Base-by-base conservation (phyloP, 2,329 filamentous ascomycete genomes). In the Furcasterigmium furcatum region DNA sequence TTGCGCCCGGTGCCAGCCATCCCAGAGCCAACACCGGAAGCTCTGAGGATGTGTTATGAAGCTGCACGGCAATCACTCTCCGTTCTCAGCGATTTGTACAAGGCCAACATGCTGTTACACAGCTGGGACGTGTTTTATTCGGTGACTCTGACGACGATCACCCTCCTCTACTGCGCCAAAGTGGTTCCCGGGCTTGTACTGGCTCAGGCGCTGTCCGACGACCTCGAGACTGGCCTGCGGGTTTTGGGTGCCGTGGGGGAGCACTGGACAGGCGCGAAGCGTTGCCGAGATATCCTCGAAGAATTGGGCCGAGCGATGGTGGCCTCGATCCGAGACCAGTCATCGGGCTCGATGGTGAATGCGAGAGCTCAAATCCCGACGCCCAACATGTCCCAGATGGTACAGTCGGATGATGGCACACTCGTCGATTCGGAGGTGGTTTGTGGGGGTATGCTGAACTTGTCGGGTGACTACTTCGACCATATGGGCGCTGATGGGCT, bases 1-100 rank as follows among this genome's bases (percentile, higher is more conserved):
- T 52, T 79, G 5, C 65, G 75, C 3, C 76, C 76, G 0, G 79
- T 72, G 29, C 77, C 77, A 0, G 72, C 68, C 0, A 75, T 79
- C 20, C 73, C 73, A 0, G 68, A 67, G 2, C 76, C 76, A 0
- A 61, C 71, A 1, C 57, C 61, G 3, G 63, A 67, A 2, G 55
- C 65, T 1, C 54, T 78, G 1, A 47, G 55, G 0, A 55, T 61
- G 13, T 80, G 76, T 29, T 69, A 73, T 32, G 54, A 61, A 2
- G 73, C 71, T 30, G 68, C 74, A 0, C 54, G 65, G 3, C 59
- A 67, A 16, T 64, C 64, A 5, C 64, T 79, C 10, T 56, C 58
- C 3, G 50, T 71, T 0, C 69, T 71, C 38, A 64, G 69, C 3
- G 59, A 64, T 4, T 50, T 79, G 13, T 77, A 78, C 51, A 60